Conservation (phyloP, 2,329 filamentous ascomycete genomes). For the Blastomyces gilchristii region DNA sequence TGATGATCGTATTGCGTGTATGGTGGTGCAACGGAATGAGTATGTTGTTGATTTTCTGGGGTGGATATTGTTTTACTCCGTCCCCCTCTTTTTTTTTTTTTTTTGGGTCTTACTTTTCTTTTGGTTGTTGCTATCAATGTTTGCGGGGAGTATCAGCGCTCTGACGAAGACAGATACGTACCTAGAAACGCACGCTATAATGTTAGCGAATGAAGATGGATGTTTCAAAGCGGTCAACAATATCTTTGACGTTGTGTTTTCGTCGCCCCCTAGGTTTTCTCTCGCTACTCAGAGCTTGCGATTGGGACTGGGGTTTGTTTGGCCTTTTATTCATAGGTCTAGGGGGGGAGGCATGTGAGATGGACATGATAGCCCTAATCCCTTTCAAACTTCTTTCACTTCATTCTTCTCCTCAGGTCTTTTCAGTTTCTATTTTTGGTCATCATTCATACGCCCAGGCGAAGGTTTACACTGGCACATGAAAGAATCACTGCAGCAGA, state of each 20-base stretch:
- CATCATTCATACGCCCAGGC: slow-evolving; percentile 26
- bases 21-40: not conserved
- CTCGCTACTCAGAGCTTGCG: not conserved
- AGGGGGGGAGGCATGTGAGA: not conserved
- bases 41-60: not conserved
- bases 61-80: not conserved
- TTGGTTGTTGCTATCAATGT: not conserved
- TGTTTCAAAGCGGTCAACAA: not conserved
- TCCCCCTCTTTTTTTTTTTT: not conserved
- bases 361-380: not conserved
- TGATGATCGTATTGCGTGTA: not conserved
- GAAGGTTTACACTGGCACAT: not conserved
- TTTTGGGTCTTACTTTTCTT: not conserved
- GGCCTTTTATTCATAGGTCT: not conserved
- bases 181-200: not conserved
- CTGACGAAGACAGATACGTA: not conserved
- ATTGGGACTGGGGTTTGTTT: not conserved
- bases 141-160: not conserved
- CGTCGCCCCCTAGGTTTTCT: not conserved
- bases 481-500: not conserved
- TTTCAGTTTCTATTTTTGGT: slow-evolving; percentile 34
- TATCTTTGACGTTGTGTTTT: not conserved
- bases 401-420: slow-evolving; percentile 35
- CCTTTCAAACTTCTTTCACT: not conserved
- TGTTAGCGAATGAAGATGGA: not conserved